phyloP scores from a whole-genome alignment of 2,329 filamentous ascomycete species.

The Knufia petricola region DNA sequence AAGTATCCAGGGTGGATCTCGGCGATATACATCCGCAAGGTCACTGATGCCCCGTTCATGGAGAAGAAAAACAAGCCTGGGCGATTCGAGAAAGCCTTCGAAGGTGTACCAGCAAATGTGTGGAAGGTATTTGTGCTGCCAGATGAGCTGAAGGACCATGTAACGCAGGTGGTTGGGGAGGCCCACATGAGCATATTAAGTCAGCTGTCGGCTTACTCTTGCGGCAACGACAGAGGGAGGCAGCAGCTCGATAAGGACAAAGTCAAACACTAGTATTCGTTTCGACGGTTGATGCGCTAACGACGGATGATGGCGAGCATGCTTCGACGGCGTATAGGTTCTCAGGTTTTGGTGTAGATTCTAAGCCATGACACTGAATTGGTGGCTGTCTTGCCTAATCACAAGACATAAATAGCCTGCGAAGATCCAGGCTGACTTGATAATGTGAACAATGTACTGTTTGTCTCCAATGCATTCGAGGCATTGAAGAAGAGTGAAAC shows the following conservation, averaged over 20 bases:
- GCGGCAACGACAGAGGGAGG: not conserved
- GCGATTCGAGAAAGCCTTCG: constrained; percentile 76
- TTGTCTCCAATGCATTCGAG: no score
- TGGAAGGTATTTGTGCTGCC: constrained; percentile 83
- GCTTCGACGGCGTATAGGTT: no score
- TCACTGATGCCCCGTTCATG: constrained; percentile 65
- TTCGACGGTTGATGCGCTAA: no score
- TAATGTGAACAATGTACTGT: no score
- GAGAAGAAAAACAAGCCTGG: constrained; percentile 62
- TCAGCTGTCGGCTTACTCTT: not conserved
- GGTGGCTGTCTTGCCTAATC: no score
- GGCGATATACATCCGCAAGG: constrained; percentile 77
- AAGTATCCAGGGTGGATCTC: constrained; percentile 66
- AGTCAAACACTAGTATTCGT: not conserved
- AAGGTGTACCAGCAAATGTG: constrained; percentile 55
- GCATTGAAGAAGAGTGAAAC: no score
- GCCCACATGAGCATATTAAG: constrained; percentile 2
- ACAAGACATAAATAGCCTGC: no score
- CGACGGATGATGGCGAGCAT: no score
- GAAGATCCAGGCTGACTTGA: no score
- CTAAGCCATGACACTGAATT: no score
- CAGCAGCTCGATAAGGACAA: constrained; percentile 5
- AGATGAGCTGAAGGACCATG: constrained; percentile 45
- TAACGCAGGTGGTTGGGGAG: constrained; percentile 18
- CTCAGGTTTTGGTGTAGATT: no score